Evolutionary conservation across 2,329 filamentous ascomycete genomes (phyloP), one percentile per base, ranked within the genome.

Genomic region (Aspergillus costaricaensis): DNA sequence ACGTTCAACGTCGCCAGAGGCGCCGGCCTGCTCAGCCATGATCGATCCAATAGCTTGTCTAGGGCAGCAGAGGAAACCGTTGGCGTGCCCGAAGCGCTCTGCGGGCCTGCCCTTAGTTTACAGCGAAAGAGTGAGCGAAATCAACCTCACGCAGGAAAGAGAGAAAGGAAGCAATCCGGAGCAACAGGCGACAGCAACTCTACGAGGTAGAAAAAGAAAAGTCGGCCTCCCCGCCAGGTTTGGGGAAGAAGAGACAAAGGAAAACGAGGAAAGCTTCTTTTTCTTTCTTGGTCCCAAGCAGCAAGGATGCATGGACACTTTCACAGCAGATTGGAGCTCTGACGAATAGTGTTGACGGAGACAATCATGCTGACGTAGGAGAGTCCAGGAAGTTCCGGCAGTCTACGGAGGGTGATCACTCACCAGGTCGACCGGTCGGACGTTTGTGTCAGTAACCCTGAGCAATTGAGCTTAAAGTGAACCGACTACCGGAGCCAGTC

Each of bases 351-450:
- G 25, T 49, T 27, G 49, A 51, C 43, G 55, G 48, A 54, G 58
- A 62, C 64, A 65, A 68, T 73, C 71, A 73, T 74, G 62, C 70
- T 75, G 72, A 75, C 72, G 66, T 68, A 62, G 70, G 73, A 61
- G 69, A 66, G 57, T 58, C 39, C 49, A 67, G 64, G 63, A 70
- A 67, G 57, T 48, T 58, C 57, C 56, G 62, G 64, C 63, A 53
- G 56, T 48, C 50, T 47, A 38, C 53, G 52, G 38, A 55, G 43
- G 21, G 12, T 36, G 32, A 36, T 36, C 32, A 36, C 32, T 36
- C 32, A 36, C 32, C 32, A 36, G 32, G 12, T 36, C 32, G 32
- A 23, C 17, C 17, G 17, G 10, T 19, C n/a, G 41, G 8, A 27
- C 23, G 23, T 5, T 38, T 23, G 47, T 4, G 10, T 23, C 43